Evolutionary conservation across 2,329 filamentous ascomycete genomes (phyloP), one percentile per base, ranked within the genome.

Genomic region (Fusarium fracticaudum): DNA sequence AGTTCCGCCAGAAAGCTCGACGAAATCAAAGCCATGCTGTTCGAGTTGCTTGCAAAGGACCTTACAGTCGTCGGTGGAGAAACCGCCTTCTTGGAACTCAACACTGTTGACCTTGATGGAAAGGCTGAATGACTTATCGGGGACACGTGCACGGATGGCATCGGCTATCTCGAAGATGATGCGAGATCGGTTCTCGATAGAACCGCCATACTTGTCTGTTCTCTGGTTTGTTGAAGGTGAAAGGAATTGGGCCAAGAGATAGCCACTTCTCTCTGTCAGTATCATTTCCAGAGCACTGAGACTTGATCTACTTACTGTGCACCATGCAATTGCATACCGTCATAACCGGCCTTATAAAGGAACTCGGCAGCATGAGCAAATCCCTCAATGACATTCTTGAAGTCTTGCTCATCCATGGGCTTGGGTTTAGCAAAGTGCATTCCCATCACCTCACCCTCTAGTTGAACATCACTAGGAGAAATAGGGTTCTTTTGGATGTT

Each of bases 321-420:
- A 20, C 80, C 86, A 68, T 89, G 88, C 11, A 89, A 79, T 76
- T 87, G 70, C 31, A 88, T 80, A 7, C 87, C 86, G 58, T 88
- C 83, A 57, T 84, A 93, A 6, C 91, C 91, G 0, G 90, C 90
- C 78, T 89, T 89, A 65, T 92, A 85, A 7, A 89, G 82, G 72
- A 87, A 92, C 75, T 90, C 87, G 0, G 90, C 90, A 0, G 90
- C 86, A 74, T 92, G 87, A 0, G 88, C 88, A 75, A 91, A 93
- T 6, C 86, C 86, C 29, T 89, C 85, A n/a, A 91, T 85, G n/a
- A 93, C 79, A 20, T 82, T 78, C 43, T 84, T 78, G 73, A 93
- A 89, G 55, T 91, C 89, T 20, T 85, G 83, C 31, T 87, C 81
- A 1, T 86, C 87, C 35, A 87, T 88, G 3, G 87, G 83, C 48